Evolutionary conservation across 345 rosid species (phyloP).

Genomic region (Eucalyptus pumila): DNA sequence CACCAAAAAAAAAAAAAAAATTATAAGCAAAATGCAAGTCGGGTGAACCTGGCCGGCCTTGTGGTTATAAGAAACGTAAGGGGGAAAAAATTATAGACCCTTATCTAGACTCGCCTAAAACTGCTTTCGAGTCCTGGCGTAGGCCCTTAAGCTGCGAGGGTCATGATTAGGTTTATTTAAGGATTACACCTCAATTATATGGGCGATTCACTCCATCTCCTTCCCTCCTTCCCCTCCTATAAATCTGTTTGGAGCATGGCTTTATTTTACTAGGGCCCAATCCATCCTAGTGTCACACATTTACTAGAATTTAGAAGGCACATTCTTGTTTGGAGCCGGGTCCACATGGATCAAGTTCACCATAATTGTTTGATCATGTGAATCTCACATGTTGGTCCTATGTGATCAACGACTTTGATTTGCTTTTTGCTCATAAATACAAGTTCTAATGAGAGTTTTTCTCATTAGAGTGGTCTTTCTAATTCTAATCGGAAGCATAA

Average conservation of each 20-base stretch:
- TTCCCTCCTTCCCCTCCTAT: not conserved
- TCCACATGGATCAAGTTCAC: not conserved
- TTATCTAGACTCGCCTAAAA: not conserved
- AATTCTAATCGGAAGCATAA: not conserved
- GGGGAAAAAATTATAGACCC: not conserved
- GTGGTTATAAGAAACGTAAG: no score
- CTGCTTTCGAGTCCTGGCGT: not conserved
- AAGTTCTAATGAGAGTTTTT: not conserved
- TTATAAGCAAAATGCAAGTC: not conserved
- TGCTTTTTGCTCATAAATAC: no score
- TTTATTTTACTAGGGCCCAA: not conserved
- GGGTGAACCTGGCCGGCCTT: not conserved
- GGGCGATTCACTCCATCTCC: not conserved
- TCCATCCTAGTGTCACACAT: not conserved
- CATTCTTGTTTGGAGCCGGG: not conserved
- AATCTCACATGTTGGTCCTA: not conserved
- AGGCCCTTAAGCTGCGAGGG: not conserved
- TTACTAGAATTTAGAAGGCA: not conserved
- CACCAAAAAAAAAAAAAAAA: no score
- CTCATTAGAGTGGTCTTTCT: not conserved
- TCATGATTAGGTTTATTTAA: not conserved
- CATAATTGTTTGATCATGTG: accelerated
- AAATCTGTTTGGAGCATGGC: not conserved
- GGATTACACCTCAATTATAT: not conserved
- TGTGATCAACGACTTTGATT: not conserved